A percentile compares a stretch with the other conserved stretches of the same genome.
These are phyloP conservation scores for Aristolochia fimbriata DNA, from an alignment of 164 flowering plant species.

Conservation along the genomic window DNA sequence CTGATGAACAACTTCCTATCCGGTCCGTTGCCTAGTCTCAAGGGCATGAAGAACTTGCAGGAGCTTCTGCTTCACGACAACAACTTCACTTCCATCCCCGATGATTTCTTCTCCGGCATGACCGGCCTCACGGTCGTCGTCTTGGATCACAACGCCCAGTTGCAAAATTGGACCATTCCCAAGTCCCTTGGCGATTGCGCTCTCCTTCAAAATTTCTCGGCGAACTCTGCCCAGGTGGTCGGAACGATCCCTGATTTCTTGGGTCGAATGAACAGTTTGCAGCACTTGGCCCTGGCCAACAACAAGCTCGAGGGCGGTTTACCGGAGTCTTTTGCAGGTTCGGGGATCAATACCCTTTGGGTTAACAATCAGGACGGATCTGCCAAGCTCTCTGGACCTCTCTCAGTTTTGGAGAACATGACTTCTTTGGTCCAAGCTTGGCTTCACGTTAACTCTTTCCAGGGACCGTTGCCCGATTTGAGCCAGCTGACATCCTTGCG, in stretches of 20 bases:
- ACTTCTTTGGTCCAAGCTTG: slow-evolving; percentile 56
- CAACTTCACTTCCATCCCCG: slow-evolving; percentile 44
- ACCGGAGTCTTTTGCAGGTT: slow-evolving; percentile 48
- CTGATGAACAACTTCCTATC: slow-evolving; percentile 55
- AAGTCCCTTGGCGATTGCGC: slow-evolving; percentile 37
- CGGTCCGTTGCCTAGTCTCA: slow-evolving; percentile 65
- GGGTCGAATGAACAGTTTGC: slow-evolving; percentile 41
- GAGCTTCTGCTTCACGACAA: slow-evolving; percentile 49
- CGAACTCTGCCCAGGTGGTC: slow-evolving; percentile 54
- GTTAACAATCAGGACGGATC: slow-evolving; percentile 68
- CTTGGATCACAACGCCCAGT: slow-evolving; percentile 38
- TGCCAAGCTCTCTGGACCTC: slow-evolving; percentile 38
- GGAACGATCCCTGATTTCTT: slow-evolving; percentile 63
- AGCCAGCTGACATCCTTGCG: slow-evolving; percentile 37
- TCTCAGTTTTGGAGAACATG: slow-evolving; percentile 71
- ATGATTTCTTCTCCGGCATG: slow-evolving; percentile 57
- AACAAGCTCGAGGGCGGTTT: slow-evolving; percentile 56
- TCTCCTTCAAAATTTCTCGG: slow-evolving; percentile 70
- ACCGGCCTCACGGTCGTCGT: slow-evolving; percentile 22
- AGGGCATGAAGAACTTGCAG: slow-evolving; percentile 44
- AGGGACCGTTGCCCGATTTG: slow-evolving; percentile 83
- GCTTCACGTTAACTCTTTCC: slow-evolving; percentile 66
- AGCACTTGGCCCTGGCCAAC: slow-evolving; percentile 46
- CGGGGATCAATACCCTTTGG: slow-evolving; percentile 67
- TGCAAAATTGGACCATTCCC: slow-evolving; percentile 65